A percentile compares a stretch with the other conserved stretches of the same genome.
phyloP scores from a whole-genome alignment of 176 grass and related monocot genomes.

The Phoenix dactylifera region DNA sequence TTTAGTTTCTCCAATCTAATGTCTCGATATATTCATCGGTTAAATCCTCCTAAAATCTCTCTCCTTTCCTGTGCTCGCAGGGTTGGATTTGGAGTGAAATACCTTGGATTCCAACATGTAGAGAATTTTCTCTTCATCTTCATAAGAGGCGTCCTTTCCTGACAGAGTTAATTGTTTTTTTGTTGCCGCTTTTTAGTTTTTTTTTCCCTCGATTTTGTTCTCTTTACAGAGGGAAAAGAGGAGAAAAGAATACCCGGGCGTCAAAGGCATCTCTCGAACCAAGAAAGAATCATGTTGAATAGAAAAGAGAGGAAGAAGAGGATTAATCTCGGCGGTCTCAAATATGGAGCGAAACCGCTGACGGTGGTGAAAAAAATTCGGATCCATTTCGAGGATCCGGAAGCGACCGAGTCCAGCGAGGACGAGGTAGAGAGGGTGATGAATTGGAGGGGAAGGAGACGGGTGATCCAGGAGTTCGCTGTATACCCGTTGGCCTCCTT shows the following conservation, averaged over 20 bases:
- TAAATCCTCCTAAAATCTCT: neutral
- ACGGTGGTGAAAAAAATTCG: constrained; percentile 30
- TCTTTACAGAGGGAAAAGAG: neutral
- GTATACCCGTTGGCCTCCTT: constrained; percentile 21
- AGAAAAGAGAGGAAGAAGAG: constrained; percentile 15
- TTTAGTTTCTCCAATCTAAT: no score
- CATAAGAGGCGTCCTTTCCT: constrained; percentile 39
- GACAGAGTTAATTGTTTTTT: constrained; percentile 17
- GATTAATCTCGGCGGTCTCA: constrained; percentile 4
- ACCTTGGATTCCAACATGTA: constrained; percentile 91
- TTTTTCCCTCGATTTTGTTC: neutral
- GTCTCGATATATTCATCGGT: neutral
- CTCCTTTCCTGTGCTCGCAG: constrained; percentile 26
- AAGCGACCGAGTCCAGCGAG: constrained; percentile 69
- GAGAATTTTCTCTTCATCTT: constrained; percentile 25
- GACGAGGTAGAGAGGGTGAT: constrained; percentile 25
- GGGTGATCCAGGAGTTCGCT: constrained; percentile 33
- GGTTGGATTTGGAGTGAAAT: constrained; percentile 85
- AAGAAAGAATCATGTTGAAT: neutral
- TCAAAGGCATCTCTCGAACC: neutral
- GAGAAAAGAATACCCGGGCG: neutral
- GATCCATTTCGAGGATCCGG: constrained; percentile 62
- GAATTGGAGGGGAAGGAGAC: constrained; percentile 18
- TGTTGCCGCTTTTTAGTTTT: constrained; percentile 16
- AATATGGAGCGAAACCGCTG: neutral